Evolutionary conservation across 2,329 filamentous ascomycete species (phyloP).

Genomic region (Tolypocladium paradoxum): DNA sequence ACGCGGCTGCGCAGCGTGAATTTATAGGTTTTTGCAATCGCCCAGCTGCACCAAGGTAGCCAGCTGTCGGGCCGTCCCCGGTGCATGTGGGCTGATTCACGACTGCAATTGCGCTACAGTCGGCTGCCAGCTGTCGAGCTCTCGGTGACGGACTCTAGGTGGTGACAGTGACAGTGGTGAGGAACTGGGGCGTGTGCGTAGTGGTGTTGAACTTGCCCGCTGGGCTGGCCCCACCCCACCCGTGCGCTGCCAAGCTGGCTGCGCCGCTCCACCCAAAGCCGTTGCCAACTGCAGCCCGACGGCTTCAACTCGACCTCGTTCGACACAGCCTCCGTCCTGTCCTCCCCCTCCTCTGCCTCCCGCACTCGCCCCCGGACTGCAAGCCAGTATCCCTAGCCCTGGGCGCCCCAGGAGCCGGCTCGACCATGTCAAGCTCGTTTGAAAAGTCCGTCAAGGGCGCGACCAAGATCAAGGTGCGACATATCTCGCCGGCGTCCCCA

Average conservation of each 20-base stretch:
- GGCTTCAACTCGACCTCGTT: background rate
- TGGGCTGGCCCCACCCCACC: background rate
- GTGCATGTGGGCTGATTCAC: too few relatives aligned
- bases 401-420: constrained; percentile 4
- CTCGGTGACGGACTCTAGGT: too few relatives aligned
- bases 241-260: background rate
- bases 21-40: too few relatives aligned
- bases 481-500: background rate
- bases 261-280: background rate
- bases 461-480: constrained; percentile 82
- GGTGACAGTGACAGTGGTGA: too few relatives aligned
- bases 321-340: background rate
- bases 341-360: constrained; percentile 1
- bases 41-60: too few relatives aligned
- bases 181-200: background rate
- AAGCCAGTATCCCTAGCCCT: background rate
- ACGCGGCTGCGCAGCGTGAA: too few relatives aligned
- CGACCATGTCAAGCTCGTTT: constrained; percentile 71
- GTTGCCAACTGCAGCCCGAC: background rate
- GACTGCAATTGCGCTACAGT: too few relatives aligned
- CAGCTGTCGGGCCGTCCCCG: too few relatives aligned
- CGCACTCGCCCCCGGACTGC: background rate
- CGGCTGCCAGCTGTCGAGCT: too few relatives aligned
- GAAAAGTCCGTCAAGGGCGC: constrained; percentile 99
- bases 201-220: too few relatives aligned